Base-by-base conservation (phyloP, 2,329 filamentous ascomycete species). In the Didymella pinodella region DNA sequence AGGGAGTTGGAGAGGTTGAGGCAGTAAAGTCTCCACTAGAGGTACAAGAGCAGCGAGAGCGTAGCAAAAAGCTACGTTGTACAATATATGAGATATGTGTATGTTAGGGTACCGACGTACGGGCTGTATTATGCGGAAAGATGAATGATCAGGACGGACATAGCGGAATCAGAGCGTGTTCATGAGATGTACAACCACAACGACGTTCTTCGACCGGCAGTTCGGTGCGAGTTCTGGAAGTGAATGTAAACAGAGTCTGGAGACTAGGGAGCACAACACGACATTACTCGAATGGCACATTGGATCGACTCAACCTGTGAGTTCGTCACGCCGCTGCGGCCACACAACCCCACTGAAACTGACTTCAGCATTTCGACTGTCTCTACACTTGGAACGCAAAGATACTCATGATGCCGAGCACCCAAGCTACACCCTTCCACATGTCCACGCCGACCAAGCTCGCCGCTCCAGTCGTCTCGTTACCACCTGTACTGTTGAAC, bases 1-100 rank as follows among this genome's bases (percentile, higher is more conserved):
- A 90, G 88, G 83, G 90, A 97, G 76, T 81, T 98, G 72, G 88
- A 95, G 76, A 85, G 78, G 62, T 79, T 91, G 67, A 70, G 73
- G 66, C 57, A 63, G 49, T 72, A 61, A 47, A 34, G 14, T 16
- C 26, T 14, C 18, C 16, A 3, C 4, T n/a, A 7, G 8, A 31
- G n/a, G 31, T 3, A n/a, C 22, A 53, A 18, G 25, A 22, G 36
- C 12, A 14, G 20, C 4, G 18, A 14, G 12, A 14, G 7, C 26
- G 26, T n/a, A 28, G 28, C 12, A 26, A 11, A n/a, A 7, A 8
- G 26, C 36, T 25, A 25, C n/a, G 38, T 12, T n/a, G 8, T 32
- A 18, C 12, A 31, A 36, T 26, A 38, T 1, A 29, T 12, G 34
- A 20, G 16, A 14, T 26, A 20, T 6, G 7, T 57, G 53, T 55